A percentile compares a stretch with the other conserved stretches of the same genome.
Evolutionary conservation across 2,329 filamentous ascomycete species (phyloP).

Genomic region (Dryadomyces quercivorus): DNA sequence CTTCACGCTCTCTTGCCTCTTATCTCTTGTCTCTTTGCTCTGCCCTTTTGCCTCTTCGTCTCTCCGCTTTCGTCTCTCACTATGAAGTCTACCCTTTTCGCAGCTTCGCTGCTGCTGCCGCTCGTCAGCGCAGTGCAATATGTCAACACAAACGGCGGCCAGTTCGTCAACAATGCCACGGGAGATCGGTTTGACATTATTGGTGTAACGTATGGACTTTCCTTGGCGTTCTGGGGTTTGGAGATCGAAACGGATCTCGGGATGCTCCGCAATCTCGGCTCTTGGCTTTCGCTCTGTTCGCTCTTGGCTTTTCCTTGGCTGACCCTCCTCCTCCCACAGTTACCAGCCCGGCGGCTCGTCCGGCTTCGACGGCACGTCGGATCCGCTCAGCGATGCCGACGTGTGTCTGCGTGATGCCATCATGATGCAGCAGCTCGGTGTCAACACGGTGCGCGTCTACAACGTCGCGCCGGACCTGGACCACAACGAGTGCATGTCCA

Average conservation of each 20-base stretch:
- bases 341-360: constrained; percentile 56
- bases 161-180: constrained; percentile 46
- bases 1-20: too few species aligned
- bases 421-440: constrained; percentile 69
- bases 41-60: too few species aligned
- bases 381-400: constrained; percentile 61
- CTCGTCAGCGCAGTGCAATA: constrained; percentile 42
- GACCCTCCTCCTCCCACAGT: too few species aligned
- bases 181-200: constrained; percentile 52
- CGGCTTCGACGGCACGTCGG: constrained; percentile 41
- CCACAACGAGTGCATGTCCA: constrained; percentile 70
- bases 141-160: constrained; percentile 40
- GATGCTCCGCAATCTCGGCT: too few species aligned
- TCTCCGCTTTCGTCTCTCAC: background rate
- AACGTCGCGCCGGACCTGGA: constrained; percentile 62
- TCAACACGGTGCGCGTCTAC: constrained; percentile 78
- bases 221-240: too few species aligned
- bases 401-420: constrained; percentile 66
- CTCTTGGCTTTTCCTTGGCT: too few species aligned
- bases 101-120: constrained; percentile 28
- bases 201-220: constrained; percentile 36
- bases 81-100: constrained; percentile 6
- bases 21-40: too few species aligned
- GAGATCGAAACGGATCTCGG: too few species aligned
- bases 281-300: too few species aligned